Evolutionary conservation across 495 filamentous ascomycete genomes (phyloP).

Genomic region (Penicillium ucsense): DNA sequence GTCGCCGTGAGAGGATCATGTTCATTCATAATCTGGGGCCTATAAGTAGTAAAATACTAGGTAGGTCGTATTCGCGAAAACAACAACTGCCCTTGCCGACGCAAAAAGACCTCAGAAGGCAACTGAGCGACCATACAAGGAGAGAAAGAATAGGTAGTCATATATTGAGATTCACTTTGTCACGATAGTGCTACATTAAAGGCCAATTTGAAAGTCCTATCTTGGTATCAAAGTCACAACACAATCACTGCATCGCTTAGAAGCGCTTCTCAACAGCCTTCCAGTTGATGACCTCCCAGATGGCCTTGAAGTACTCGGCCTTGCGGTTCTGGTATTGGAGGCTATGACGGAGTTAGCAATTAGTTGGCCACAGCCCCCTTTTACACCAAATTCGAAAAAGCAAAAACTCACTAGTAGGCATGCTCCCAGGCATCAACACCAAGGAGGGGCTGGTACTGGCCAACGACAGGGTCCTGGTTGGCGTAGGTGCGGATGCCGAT

Average conservation of each 20-base stretch:
- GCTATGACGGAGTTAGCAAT: conserved; percentile 42
- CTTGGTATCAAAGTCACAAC: not conserved
- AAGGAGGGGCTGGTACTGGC: conserved; percentile 74
- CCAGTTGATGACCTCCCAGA: conserved; percentile 99
- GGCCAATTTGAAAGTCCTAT: not conserved
- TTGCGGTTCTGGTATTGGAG: conserved; percentile 98
- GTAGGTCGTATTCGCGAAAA: no score
- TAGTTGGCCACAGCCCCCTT: not conserved
- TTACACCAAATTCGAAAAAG: not conserved
- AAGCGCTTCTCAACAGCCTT: conserved; percentile 86
- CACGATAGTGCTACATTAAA: conserved; percentile 13
- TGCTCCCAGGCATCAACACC: conserved; percentile 99
- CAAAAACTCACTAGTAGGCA: conserved; percentile 52
- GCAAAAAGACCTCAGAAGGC: no score
- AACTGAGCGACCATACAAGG: conserved; percentile 11
- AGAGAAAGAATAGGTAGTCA: not conserved
- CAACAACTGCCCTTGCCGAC: no score
- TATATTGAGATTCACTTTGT: not conserved
- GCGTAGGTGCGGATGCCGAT: conserved; percentile 71
- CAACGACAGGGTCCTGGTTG: conserved; percentile 90
- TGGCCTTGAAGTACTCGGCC: conserved; percentile 91
- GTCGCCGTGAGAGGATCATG: no score
- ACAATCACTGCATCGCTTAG: conserved; percentile 12
- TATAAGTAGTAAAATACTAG: no score
- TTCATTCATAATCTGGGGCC: no score